Evolutionary conservation across 495 filamentous ascomycete genomes (phyloP), one percentile per base, ranked within the genome.

Genomic region (Trichoderma virens): DNA sequence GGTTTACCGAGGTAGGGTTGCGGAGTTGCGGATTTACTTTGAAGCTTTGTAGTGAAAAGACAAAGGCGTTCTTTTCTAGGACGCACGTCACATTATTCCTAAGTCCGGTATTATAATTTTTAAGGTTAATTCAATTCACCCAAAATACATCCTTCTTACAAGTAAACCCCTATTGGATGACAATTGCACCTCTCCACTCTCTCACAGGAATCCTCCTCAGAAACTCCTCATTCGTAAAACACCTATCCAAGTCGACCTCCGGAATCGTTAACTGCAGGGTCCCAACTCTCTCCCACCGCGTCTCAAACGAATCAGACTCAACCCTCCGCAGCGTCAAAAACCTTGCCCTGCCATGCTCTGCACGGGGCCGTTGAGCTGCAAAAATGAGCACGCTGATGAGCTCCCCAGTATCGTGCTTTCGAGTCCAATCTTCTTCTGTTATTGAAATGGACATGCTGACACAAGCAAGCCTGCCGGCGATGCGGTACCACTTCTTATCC

Each of bases 341-440:
- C 11, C 60, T 34, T 5, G 60, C 60, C 9, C 60, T 16, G 8
- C 60, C 60, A 38, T 61, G 60, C 31, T 61, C n/a, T 5, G 20
- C 9, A 2, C 20, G 20, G n/a, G 60, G 60, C n/a, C 20, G 5
- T 31, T 38, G 27, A 61, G 31, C 60, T 9, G 32, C n/a, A 20
- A 61, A 38, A 18, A 61, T 39, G 13, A 61, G 31, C 31, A 61
- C 60, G n/a, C 60, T 61, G 60, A 61, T 20, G n/a, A 61, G 31
- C 11, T 61, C 60, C 4, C 38, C 31, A 31, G 27, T 3, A 31
- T 38, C n/a, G 31, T 61, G 60, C 16, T 23, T 2, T 11, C 20
- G 30, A 14, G 60, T 61, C 60, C 60, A 61, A 16, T 61, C 60
- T 20, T 61, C 32, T n/a, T 34, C 60, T 1, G 32, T 61, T 2